A percentile compares a stretch with the other conserved stretches of the same genome.
Evolutionary conservation across 2,329 filamentous ascomycete species (phyloP).

Genomic region (Sporothrix humicola): DNA sequence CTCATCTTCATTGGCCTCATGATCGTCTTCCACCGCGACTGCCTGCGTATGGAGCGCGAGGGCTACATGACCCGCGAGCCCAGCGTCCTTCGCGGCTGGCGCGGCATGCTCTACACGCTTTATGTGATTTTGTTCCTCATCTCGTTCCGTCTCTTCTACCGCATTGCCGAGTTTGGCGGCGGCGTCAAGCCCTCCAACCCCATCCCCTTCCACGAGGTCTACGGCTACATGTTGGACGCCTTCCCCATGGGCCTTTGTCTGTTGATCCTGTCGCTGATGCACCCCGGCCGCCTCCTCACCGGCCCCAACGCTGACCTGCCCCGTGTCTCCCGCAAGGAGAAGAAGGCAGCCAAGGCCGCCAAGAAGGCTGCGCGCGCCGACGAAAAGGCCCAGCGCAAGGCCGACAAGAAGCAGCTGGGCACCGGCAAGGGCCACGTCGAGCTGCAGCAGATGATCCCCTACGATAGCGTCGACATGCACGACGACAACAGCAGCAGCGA

Average conservation of each 20-base stretch:
- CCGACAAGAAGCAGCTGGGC: conserved; percentile 14
- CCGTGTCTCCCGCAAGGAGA: conserved; percentile 49
- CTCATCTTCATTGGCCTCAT: conserved; percentile 48
- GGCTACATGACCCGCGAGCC: neutral
- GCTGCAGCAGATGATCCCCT: conserved; percentile 8
- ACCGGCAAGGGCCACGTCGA: conserved; percentile 22
- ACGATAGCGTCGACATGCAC: neutral
- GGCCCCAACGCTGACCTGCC: conserved; percentile 56
- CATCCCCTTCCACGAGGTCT: conserved; percentile 57
- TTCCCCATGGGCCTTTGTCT: conserved; percentile 60
- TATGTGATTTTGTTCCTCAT: conserved; percentile 47
- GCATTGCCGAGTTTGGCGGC: conserved; percentile 60
- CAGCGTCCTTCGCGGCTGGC: conserved; percentile 41
- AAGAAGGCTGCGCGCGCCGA: conserved; percentile 13
- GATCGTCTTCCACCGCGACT: conserved; percentile 45
- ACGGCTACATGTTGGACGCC: conserved; percentile 58
- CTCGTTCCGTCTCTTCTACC: conserved; percentile 63
- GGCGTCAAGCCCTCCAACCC: conserved; percentile 52
- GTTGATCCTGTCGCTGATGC: conserved; percentile 49
- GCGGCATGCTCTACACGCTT: conserved; percentile 46
- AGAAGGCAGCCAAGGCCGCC: conserved; percentile 45
- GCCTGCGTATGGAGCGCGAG: conserved; percentile 31
- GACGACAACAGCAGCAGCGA: neutral
- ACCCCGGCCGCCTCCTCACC: conserved; percentile 55
- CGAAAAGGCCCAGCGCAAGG: conserved; percentile 30